A percentile compares a stretch with the other conserved stretches of the same genome.
phyloP scores from a whole-genome alignment of 352 stramenopile species.

The Pythium guiyangense region DNA sequence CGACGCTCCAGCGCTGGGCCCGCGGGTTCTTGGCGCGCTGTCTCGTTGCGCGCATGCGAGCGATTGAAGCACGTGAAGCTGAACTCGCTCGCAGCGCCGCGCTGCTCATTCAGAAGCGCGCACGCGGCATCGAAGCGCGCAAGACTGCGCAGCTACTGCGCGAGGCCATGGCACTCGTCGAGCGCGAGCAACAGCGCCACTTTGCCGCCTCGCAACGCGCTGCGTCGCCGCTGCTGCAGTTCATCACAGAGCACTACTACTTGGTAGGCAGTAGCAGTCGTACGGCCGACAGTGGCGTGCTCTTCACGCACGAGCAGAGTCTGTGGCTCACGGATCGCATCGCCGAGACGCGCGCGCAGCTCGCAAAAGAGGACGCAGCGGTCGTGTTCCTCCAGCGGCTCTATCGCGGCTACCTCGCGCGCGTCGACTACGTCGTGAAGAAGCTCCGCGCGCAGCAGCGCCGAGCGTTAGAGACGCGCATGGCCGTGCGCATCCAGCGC shows the following conservation, averaged over 20 bases:
- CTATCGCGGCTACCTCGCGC: slow-evolving; percentile 45
- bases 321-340: slow-evolving; percentile 38
- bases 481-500: slow-evolving; percentile 31
- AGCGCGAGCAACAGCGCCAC: slow-evolving; percentile 41
- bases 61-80: slow-evolving; percentile 19
- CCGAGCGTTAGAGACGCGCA: slow-evolving; percentile 23
- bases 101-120: slow-evolving; percentile 52
- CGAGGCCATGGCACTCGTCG: slow-evolving; percentile 32
- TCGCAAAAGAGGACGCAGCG: slow-evolving; percentile 34
- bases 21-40: slow-evolving; percentile 21
- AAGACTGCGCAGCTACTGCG: slow-evolving; percentile 28
- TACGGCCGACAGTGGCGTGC: background rate
- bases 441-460: slow-evolving; percentile 32
- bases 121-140: slow-evolving; percentile 40
- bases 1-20: slow-evolving; percentile 34
- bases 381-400: slow-evolving; percentile 48
- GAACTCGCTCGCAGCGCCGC: slow-evolving; percentile 31
- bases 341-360: slow-evolving; percentile 20
- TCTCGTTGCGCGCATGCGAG: slow-evolving; percentile 19
- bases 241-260: slow-evolving; percentile 44
- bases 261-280: background rate
- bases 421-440: slow-evolving; percentile 31
- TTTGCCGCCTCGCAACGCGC: slow-evolving; percentile 21
- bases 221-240: slow-evolving; percentile 41
- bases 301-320: slow-evolving; percentile 35